A percentile compares a stretch with the other conserved stretches of the same genome.
Conservation (phyloP, 805 yeast species). For the Yamadazyma kitorensis region DNA sequence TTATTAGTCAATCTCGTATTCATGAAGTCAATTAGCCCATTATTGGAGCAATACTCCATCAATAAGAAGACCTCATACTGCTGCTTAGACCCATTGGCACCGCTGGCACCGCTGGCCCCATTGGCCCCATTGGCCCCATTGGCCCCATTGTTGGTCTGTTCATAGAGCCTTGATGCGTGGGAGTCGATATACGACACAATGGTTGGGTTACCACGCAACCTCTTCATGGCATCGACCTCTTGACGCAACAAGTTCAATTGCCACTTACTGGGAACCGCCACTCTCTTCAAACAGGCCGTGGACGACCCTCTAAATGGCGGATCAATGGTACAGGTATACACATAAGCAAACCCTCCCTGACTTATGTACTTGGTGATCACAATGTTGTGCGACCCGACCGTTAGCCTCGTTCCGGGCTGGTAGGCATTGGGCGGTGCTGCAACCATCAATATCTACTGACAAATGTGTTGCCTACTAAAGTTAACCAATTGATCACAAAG, state of each 20-base stretch:
- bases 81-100: conserved; percentile 31
- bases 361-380: conserved; percentile 69
- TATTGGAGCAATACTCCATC: conserved; percentile 77
- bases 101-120: conserved; percentile 8
- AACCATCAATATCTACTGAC: not conserved
- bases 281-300: conserved; percentile 85
- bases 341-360: conserved; percentile 95
- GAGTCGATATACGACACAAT: conserved; percentile 92
- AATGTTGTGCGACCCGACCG: conserved; percentile 83
- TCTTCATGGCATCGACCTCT: conserved; percentile 96
- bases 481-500: no score
- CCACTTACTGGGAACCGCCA: conserved; percentile 89
- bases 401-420: conserved; percentile 69
- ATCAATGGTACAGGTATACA: conserved; percentile 71
- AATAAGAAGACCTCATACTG: conserved; percentile 72
- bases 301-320: conserved; percentile 49
- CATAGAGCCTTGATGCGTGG: conserved; percentile 69
- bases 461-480: no score
- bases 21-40: conserved; percentile 79
- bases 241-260: conserved; percentile 80
- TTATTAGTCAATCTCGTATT: conserved; percentile 65
- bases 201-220: conserved; percentile 71
- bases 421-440: conserved; percentile 57
- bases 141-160: conserved; percentile 13
- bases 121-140: no score